A percentile compares a stretch with the other conserved stretches of the same genome.
phyloP scores from a whole-genome alignment of 805 yeast species.

The Spathaspora boniae region DNA sequence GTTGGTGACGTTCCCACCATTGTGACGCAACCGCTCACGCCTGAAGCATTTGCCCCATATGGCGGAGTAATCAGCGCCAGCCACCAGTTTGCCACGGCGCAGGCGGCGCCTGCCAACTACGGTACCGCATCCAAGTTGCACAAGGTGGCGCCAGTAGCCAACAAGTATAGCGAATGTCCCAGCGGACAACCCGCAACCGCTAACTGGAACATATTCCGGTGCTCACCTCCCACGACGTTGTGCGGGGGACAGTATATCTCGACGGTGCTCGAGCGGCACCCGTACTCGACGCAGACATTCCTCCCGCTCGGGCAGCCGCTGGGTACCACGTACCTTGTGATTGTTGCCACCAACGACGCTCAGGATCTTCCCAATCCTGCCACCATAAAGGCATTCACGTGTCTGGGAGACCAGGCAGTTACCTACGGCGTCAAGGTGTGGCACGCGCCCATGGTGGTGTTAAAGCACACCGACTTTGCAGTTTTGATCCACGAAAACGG shows the following conservation, averaged over 20 bases:
- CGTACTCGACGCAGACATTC: conserved; percentile 83
- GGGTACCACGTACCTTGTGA: conserved; percentile 65
- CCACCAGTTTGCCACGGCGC: conserved; percentile 54
- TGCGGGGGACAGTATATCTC: conserved; percentile 31
- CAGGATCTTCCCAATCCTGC: conserved; percentile 57
- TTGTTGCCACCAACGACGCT: conserved; percentile 61
- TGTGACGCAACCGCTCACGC: conserved; percentile 60
- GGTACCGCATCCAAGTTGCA: conserved; percentile 87
- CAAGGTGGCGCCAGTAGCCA: conserved; percentile 65
- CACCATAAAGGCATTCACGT: conserved; percentile 62
- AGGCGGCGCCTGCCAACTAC: conserved; percentile 64
- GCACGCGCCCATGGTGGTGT: conserved; percentile 97
- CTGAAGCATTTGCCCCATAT: conserved; percentile 58
- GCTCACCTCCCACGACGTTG: conserved; percentile 70
- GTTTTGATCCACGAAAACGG: conserved; percentile 88
- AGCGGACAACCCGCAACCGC: conserved; percentile 51
- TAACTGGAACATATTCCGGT: conserved; percentile 80
- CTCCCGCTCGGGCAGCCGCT: conserved; percentile 76
- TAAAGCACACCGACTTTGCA: conserved; percentile 74
- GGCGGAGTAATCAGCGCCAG: conserved; percentile 80
- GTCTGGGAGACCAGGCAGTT: conserved; percentile 82
- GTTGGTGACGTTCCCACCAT: conserved; percentile 20
- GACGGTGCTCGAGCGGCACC: conserved; percentile 86
- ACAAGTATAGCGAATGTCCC: conserved; percentile 46
- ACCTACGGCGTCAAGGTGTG: conserved; percentile 84